These are phyloP conservation scores for Russula olivacea DNA, from an alignment of 768 basidiomycete species.

Conservation along the genomic window DNA sequence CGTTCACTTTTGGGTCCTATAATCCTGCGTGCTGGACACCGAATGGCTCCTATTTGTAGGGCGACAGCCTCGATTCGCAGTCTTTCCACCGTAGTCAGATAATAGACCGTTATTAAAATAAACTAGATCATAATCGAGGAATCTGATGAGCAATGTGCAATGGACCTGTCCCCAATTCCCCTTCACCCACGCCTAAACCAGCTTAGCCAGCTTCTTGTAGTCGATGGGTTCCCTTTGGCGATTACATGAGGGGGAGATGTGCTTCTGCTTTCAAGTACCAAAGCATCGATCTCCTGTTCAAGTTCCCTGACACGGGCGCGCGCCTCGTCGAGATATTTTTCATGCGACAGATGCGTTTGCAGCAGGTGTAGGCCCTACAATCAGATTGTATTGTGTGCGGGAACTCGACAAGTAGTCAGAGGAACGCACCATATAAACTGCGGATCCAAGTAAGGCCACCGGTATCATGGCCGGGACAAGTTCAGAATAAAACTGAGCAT, in stretches of 20 bases:
- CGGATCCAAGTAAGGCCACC: slow-evolving; percentile 69
- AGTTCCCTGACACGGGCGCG: slow-evolving; percentile 44
- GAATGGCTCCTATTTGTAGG: neutral
- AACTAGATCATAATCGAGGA: neutral
- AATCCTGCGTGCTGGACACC: slow-evolving; percentile 2
- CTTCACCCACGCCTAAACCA: slow-evolving; percentile 4
- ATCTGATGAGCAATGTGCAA: neutral
- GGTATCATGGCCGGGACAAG: slow-evolving; percentile 75
- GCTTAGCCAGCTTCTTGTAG: neutral
- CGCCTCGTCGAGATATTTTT: slow-evolving; percentile 66
- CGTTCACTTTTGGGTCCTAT: neutral
- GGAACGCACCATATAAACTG: slow-evolving; percentile 61
- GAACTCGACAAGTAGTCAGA: neutral
- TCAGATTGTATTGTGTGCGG: neutral
- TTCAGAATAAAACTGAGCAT: slow-evolving; percentile 63
- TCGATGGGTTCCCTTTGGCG: neutral
- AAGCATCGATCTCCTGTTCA: slow-evolving; percentile 50
- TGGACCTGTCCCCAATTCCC: neutral
- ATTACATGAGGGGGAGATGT: neutral
- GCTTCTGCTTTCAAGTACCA: slow-evolving; percentile 24
- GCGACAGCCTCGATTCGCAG: neutral
- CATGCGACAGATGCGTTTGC: slow-evolving; percentile 59
- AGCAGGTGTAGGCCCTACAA: slow-evolving; percentile 58
- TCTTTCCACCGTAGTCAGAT: neutral
- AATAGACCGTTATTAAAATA: neutral